phyloP scores from a whole-genome alignment of 108 stramenopile species.

The Mediolabrus comicus region DNA sequence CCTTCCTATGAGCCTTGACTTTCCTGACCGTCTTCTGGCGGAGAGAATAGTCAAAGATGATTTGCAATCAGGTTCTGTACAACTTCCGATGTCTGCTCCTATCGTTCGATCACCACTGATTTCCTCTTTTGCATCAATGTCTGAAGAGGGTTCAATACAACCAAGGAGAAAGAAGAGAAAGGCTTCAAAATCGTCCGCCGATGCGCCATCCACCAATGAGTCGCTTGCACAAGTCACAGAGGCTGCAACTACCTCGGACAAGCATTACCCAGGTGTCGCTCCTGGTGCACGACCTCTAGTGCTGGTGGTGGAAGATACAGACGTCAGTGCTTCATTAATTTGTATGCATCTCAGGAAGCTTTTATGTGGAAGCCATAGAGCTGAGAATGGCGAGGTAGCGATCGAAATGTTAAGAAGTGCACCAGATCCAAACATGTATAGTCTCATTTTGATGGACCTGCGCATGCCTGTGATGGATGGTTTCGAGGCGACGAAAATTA shows the following conservation, averaged over 20 bases:
- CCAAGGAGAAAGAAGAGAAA: neutral
- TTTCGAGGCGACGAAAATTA: conserved; percentile 48
- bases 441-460: conserved; percentile 68
- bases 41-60: neutral
- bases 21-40: conserved; percentile 18
- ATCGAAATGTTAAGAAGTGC: conserved; percentile 52
- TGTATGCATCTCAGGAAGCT: conserved; percentile 35
- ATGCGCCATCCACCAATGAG: conserved; percentile 15
- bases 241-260: neutral
- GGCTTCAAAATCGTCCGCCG: neutral
- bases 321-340: conserved; percentile 48
- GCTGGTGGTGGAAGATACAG: conserved; percentile 60
- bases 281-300: conserved; percentile 42
- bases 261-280: conserved; percentile 30
- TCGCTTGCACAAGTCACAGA: neutral
- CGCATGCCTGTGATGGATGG: conserved; percentile 80
- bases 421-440: conserved; percentile 34
- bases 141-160: neutral
- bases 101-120: neutral
- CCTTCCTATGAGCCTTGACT: conserved; percentile 38
- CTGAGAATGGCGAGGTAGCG: conserved; percentile 54
- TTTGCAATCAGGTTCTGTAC: neutral
- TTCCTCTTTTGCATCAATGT: neutral
- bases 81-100: neutral
- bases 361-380: conserved; percentile 36